Evolutionary conservation across 1,284 basidiomycete species (phyloP).

Genomic region (Trichosporon asahii): DNA sequence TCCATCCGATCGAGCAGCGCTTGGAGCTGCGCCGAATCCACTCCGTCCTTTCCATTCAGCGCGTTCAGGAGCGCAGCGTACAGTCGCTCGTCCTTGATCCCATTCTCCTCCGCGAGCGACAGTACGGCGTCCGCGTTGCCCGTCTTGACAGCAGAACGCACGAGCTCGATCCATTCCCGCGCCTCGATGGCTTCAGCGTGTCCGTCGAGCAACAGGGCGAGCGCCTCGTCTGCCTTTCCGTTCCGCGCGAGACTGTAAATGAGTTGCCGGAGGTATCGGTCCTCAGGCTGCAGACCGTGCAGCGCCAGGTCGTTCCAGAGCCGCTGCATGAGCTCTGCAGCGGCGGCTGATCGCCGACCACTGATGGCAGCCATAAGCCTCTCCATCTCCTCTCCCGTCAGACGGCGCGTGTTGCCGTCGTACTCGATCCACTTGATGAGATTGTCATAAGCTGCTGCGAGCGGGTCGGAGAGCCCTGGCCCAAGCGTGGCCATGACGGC

Average conservation of each 20-base stretch:
- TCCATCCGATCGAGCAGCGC: constrained; percentile 10
- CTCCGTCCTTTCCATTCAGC: not conserved
- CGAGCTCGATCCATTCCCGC: constrained; percentile 17
- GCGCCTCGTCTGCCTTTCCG: constrained; percentile 17
- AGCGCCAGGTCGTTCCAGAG: constrained; percentile 21
- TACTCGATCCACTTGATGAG: constrained; percentile 10
- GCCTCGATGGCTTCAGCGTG: not conserved
- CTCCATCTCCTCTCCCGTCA: not conserved
- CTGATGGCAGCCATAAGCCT: not conserved
- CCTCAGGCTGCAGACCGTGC: not conserved
- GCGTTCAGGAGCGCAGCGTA: constrained; percentile 15
- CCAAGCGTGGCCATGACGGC: constrained; percentile 5
- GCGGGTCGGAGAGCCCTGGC: not conserved
- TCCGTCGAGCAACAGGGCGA: constrained; percentile 13
- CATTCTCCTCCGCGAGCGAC: not conserved
- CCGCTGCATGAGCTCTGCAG: constrained; percentile 18
- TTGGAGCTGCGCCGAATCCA: not conserved
- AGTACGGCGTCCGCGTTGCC: not conserved
- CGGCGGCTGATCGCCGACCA: not conserved
- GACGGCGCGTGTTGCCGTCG: not conserved
- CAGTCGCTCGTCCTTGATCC: constrained; percentile 1
- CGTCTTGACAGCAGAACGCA: constrained; percentile 14
- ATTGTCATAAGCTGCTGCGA: not conserved
- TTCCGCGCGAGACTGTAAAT: constrained; percentile 8
- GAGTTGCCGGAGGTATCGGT: constrained; percentile 10